Base-by-base conservation (phyloP, 192 early-diverging fungal genomes). In the Entomortierella beljakovae region DNA sequence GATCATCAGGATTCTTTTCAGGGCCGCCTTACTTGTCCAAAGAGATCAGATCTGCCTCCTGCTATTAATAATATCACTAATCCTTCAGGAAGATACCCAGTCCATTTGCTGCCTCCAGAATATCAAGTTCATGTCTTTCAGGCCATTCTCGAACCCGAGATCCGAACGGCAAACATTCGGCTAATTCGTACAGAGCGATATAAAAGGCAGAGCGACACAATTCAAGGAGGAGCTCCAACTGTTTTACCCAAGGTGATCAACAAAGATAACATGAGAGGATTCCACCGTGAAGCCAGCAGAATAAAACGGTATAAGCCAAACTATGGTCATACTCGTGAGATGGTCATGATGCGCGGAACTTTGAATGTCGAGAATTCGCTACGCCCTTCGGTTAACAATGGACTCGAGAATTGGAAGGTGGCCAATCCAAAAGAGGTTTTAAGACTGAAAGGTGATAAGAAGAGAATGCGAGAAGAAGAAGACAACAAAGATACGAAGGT, bases 41-140 rank as follows among this genome's bases (percentile, higher is more conserved):
- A 28, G 4, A 49, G 50, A 6, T 4, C 20, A 11, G 58, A 61
- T 10, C 56, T 67, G 25, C 64, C 58, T 0, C 11, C 37, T 6
- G 37, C 62, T 8, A 10, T 43, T 32, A 40, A 68, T 6, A 29
- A 7, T 2, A 46, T 23, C 0, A 31, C 48, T 9, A 68, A 42
- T 8, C 72, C 72, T 9, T 68, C 72, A 11, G 72, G 38, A 11
- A n/a, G 40, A 32, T 62, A 62, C 20, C 72, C 72, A 7, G 22
- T 67, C n/a, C 57, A 75, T 20, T 46, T 68, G 16, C 16, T 75
- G 40, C 72, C 72, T 0, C 9, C 10, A 3, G 72, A 75, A 34
- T 66, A 46, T 32, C 71, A 75, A 33, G 72, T 75, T 10, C 72
- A 75, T 28, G 72, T 75, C 23, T 75, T 62, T 31, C 72, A 75